Evolutionary conservation across 179 eudicot genomes (phyloP).

Genomic region (Heliamphora pulchella): DNA sequence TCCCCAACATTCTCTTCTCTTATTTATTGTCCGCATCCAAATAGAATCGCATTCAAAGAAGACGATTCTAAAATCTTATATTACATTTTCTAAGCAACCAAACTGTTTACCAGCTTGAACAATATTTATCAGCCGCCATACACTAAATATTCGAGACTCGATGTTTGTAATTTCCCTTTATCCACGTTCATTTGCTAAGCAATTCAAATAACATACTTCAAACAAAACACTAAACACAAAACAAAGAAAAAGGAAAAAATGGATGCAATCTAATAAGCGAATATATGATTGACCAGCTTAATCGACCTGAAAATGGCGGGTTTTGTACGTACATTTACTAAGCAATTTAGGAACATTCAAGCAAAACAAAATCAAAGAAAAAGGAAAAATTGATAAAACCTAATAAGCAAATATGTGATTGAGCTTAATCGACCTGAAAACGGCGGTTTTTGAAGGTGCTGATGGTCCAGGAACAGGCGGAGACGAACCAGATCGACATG

Average conservation of each 20-base stretch:
- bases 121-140: background rate
- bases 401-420: background rate
- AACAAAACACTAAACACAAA: background rate
- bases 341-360: background rate
- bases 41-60: no score
- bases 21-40: background rate
- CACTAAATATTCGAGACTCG: background rate
- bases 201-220: background rate
- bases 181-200: background rate
- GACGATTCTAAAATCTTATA: background rate
- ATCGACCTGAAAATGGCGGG: constrained; percentile 42
- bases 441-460: constrained; percentile 54
- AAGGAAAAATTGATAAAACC: background rate
- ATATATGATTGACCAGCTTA: background rate
- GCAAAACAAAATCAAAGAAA: background rate
- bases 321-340: background rate
- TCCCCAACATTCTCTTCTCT: background rate
- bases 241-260: background rate
- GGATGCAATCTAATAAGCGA: background rate
- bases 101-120: no score
- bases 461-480: constrained; percentile 47
- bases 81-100: background rate
- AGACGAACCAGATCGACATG: constrained; percentile 47
- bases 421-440: constrained; percentile 40
- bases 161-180: background rate